Conservation (phyloP, 208 protist genomes). For the Trypanosoma platydactyli region DNA sequence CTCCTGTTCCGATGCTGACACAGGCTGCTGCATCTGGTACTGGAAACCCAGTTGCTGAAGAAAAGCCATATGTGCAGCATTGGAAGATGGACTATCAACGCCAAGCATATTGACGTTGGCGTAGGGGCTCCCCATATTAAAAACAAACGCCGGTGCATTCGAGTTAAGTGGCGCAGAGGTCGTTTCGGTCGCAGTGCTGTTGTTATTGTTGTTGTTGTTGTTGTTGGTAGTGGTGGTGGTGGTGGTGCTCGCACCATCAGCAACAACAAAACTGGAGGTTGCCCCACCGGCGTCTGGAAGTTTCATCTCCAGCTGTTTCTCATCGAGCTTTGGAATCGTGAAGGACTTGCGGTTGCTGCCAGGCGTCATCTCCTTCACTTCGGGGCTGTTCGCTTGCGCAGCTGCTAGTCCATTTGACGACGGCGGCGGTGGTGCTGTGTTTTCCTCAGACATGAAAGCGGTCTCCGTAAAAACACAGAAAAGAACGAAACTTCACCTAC, state of each 20-base stretch:
- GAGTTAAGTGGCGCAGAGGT: constrained; percentile 27
- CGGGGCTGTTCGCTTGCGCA: neutral
- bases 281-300: constrained; percentile 17
- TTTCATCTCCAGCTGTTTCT: constrained; percentile 40
- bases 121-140: constrained; percentile 16
- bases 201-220: too few species aligned
- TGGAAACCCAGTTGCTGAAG: constrained; percentile 51
- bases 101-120: neutral
- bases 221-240: too few species aligned
- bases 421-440: neutral
- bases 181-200: constrained; percentile 3
- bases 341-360: constrained; percentile 17
- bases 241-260: constrained; percentile 11
- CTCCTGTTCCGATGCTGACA: constrained; percentile 47
- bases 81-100: constrained; percentile 27
- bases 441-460: constrained; percentile 9
- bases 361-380: neutral
- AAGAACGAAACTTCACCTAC: neutral
- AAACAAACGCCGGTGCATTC: constrained; percentile 28
- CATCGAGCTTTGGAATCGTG: constrained; percentile 30
- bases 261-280: constrained; percentile 19
- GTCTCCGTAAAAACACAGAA: neutral
- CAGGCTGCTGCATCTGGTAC: constrained; percentile 37
- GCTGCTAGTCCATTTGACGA: constrained; percentile 5
- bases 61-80: constrained; percentile 17